A percentile compares a stretch with the other conserved stretches of the same genome.
Conservation (phyloP, 352 stramenopile species). For the Globisporangium polare region DNA sequence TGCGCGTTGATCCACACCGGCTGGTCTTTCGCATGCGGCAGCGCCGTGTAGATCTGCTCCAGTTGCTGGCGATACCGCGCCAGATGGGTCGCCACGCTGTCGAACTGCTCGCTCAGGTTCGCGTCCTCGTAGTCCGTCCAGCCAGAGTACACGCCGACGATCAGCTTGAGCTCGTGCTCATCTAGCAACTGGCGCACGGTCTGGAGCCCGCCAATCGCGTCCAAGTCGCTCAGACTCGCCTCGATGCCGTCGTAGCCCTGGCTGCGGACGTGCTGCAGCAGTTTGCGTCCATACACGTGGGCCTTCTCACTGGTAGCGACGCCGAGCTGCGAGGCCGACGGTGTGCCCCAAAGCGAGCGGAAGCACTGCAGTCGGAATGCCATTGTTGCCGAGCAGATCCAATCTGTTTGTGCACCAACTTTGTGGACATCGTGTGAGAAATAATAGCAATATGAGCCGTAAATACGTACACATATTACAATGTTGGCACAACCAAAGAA, state of each 20-base stretch:
- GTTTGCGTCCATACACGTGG: constrained; percentile 24
- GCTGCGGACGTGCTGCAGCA: constrained; percentile 33
- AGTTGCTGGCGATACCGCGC: constrained; percentile 37
- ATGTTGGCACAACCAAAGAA: background rate
- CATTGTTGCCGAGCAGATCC: background rate
- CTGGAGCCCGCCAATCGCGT: constrained; percentile 36
- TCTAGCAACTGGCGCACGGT: constrained; percentile 36
- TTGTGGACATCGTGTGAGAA: background rate
- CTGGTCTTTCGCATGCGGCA: constrained; percentile 18
- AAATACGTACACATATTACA: background rate
- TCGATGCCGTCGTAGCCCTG: constrained; percentile 71
- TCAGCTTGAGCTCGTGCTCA: constrained; percentile 51
- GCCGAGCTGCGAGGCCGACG: constrained; percentile 26
- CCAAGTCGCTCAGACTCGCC: constrained; percentile 58
- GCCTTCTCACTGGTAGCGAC: constrained; percentile 10
- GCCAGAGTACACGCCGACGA: constrained; percentile 66
- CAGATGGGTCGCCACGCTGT: constrained; percentile 37
- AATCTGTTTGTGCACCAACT: background rate
- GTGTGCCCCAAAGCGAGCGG: constrained; percentile 57
- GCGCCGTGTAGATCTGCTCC: constrained; percentile 23
- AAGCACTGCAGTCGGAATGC: constrained; percentile 39
- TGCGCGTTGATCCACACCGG: constrained; percentile 56
- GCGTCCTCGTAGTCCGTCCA: constrained; percentile 68
- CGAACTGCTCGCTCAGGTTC: constrained; percentile 51
- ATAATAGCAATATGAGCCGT: no score